A percentile compares a stretch with the other conserved stretches of the same genome.
Evolutionary conservation across 2,329 filamentous ascomycete genomes (phyloP).

Genomic region (Chaetomium sp.): DNA sequence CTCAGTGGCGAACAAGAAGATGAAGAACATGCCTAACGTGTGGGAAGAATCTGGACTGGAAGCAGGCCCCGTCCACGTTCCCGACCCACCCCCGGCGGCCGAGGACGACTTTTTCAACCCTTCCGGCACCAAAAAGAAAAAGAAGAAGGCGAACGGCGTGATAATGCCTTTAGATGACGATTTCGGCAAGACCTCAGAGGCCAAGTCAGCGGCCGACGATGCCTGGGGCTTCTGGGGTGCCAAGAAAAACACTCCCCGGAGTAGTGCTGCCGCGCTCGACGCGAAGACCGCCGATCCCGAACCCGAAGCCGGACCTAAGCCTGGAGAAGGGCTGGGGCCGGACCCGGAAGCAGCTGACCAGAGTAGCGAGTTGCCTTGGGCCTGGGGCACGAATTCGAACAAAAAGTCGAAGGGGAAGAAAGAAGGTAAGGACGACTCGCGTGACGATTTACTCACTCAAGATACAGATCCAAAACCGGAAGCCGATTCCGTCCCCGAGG

Average conservation of each 20-base stretch:
- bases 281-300: slow-evolving; percentile 7
- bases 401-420: too few species aligned
- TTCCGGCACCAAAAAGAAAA: slow-evolving; percentile 39
- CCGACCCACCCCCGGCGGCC: slow-evolving; percentile 12
- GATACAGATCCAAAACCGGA: background rate
- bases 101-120: slow-evolving; percentile 27
- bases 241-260: slow-evolving; percentile 24
- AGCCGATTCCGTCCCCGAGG: background rate
- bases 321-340: slow-evolving; percentile 2
- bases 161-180: slow-evolving; percentile 4
- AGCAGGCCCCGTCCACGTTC: background rate
- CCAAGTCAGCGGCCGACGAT: background rate
- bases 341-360: background rate
- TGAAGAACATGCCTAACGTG: slow-evolving; percentile 32
- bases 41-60: slow-evolving; percentile 21
- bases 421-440: too few species aligned
- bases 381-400: too few species aligned
- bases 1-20: slow-evolving; percentile 29
- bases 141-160: slow-evolving; percentile 29
- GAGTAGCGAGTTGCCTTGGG: too few species aligned
- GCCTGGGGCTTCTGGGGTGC: slow-evolving; percentile 28
- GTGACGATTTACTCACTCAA: too few species aligned
- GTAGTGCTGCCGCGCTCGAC: slow-evolving; percentile 9
- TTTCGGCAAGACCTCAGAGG: slow-evolving; percentile 16
- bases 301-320: slow-evolving; percentile 13